Evolutionary conservation across 176 grass and related monocot genomes (phyloP), one percentile per base, ranked within the genome.

Genomic region (Rhynchospora pubera): DNA sequence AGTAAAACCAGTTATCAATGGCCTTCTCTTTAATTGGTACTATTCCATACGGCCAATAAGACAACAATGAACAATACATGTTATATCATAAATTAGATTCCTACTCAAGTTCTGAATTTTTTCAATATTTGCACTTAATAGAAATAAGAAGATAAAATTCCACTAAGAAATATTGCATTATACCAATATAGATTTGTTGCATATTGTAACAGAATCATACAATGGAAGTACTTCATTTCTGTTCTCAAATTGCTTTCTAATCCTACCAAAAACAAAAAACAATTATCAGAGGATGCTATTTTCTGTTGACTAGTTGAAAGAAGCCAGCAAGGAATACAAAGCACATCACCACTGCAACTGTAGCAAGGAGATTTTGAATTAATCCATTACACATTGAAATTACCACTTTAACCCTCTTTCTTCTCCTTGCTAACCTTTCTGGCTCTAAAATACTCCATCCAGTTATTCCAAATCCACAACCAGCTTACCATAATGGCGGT

Each of bases 391-490:
- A 44, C 43, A 64, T 50, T 24, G 62, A 63, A 66, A 82, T 63
- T 30, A 82, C 61, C 42, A 65, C 12, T 23, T 57, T 65, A 81
- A 45, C 79, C 60, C 26, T 64, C 62, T 85, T 94, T 98, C 84
- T 91, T 98, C 78, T 56, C 26, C 28, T 65, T 72, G 26, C 6
- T 81, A 60, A 87, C 81, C 43, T 62, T 85, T 57, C 86, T 79
- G 61, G 93, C 88, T 57, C 84, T 93, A 45, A 91, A 86, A 14
- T 94, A 76, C 87, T 88, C 89, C 81, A 88, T 79, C 95, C 95
- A 98, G n/a, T 89, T 89, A 62, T 98, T 98, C 83, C 87, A 94
- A 85, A 98, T 98, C 95, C 95, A 98, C 39, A 98, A 14, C 47
- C 90, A 94, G 62, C 95, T 98, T 21, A 98, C 92, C 12, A 87